Evolutionary conservation across 2,329 filamentous ascomycete species (phyloP).

Genomic region (Elsinoe ampelina): DNA sequence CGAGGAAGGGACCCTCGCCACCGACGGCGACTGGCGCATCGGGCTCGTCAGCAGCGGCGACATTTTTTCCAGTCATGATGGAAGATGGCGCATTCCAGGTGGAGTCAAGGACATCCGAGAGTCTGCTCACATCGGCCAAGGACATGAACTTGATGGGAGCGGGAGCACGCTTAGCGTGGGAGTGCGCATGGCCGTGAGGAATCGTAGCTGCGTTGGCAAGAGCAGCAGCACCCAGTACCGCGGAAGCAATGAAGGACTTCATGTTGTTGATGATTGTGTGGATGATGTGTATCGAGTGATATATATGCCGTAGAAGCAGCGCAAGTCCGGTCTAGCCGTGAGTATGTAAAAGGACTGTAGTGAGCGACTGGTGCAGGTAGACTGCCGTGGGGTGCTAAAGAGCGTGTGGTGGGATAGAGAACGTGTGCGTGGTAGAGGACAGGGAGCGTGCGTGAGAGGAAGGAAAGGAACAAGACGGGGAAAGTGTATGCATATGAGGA

Average conservation of each 20-base stretch:
- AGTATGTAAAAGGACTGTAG: slow-evolving; percentile 4
- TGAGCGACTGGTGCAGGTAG: slow-evolving; percentile 12
- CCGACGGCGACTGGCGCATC: slow-evolving; percentile 13
- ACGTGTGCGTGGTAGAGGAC: neutral
- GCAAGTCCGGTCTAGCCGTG: slow-evolving; percentile 12
- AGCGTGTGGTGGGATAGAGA: slow-evolving; percentile 9
- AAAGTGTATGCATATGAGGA: neutral
- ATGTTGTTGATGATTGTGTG: neutral
- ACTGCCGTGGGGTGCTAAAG: slow-evolving; percentile 13
- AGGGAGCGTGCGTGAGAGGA: slow-evolving; percentile 5
- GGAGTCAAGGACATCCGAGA: neutral
- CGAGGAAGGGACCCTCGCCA: slow-evolving; percentile 16
- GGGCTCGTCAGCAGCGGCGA: slow-evolving; percentile 8
- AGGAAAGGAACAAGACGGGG: neutral
- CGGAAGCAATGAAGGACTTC: slow-evolving; percentile 13
- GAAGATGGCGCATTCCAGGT: neutral
- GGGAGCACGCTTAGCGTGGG: slow-evolving; percentile 9
- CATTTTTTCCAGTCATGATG: slow-evolving; percentile 15
- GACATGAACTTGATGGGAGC: slow-evolving; percentile 13
- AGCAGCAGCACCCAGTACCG: slow-evolving; percentile 13
- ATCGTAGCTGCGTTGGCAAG: slow-evolving; percentile 16
- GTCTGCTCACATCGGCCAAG: slow-evolving; percentile 2
- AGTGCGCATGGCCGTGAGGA: slow-evolving; percentile 8
- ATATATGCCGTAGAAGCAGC: neutral
- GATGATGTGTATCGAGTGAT: neutral